These are phyloP conservation scores for Penicillium cinerascens DNA, from an alignment of 495 filamentous ascomycete genomes.

Conservation along the genomic window DNA sequence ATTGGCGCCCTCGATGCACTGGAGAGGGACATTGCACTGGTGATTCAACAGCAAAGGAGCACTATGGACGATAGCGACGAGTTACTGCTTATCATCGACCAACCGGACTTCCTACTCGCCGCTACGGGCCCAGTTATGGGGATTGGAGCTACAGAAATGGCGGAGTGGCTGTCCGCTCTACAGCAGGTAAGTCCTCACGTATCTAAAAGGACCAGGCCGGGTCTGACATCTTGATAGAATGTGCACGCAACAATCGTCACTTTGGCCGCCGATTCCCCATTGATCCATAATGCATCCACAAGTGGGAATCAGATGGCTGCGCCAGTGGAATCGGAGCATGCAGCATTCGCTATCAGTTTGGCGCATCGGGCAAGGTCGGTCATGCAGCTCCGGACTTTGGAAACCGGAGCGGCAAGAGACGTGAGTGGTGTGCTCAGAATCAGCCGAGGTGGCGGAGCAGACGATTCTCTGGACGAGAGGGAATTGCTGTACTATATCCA, in stretches of 20 bases:
- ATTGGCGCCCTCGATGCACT: conserved; percentile 32
- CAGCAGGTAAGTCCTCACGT: conserved; percentile 34
- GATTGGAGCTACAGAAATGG: conserved; percentile 45
- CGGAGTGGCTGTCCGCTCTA: conserved; percentile 43
- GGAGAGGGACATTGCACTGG: conserved; percentile 38
- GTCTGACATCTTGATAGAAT: conserved; percentile 24
- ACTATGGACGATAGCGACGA: conserved; percentile 24
- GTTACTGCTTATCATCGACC: conserved; percentile 48
- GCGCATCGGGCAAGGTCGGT: conserved; percentile 71
- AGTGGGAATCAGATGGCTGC: conserved; percentile 43
- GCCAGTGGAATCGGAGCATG: conserved; percentile 61
- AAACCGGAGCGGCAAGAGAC: conserved; percentile 83
- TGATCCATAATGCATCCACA: conserved; percentile 52
- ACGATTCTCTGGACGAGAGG: conserved; percentile 48
- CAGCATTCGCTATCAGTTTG: conserved; percentile 62
- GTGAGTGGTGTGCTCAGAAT: conserved; percentile 86
- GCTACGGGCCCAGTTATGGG: conserved; percentile 36
- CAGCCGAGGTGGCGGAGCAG: conserved; percentile 53
- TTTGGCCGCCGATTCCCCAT: conserved; percentile 64
- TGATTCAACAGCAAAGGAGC: conserved; percentile 29
- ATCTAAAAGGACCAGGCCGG: not conserved
- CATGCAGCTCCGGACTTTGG: conserved; percentile 68
- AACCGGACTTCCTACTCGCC: conserved; percentile 50
- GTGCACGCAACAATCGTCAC: conserved; percentile 63
- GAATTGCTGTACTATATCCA: conserved; percentile 81